Percentiles rank a stretch among this genome's conserved stretches.
phyloP scores from a whole-genome alignment of 2,329 filamentous ascomycete species.

The Claviceps pazoutovae region DNA sequence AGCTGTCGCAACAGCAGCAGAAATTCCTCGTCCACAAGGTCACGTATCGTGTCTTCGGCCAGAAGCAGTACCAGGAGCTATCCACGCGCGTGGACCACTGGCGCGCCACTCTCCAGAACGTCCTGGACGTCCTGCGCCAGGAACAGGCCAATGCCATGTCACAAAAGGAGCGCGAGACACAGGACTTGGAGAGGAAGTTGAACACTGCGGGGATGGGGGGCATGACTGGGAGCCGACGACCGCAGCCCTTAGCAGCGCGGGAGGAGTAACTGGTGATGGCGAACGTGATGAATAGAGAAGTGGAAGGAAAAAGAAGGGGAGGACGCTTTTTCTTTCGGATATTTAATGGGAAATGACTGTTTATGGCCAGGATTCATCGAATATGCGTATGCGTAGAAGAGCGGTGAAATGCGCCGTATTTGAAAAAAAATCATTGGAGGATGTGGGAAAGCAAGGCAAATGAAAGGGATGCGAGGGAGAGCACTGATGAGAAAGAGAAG shows the following conservation, averaged over 20 bases:
- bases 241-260: conserved; percentile 28
- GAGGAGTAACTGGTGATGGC: conserved; percentile 39
- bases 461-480: background rate
- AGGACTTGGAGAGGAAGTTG: conserved; percentile 56
- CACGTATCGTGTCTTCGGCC: conserved; percentile 91
- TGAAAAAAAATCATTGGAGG: too few relatives aligned
- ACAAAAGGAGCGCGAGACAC: conserved; percentile 63
- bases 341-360: background rate
- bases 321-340: background rate
- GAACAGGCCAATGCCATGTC: conserved; percentile 69
- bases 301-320: background rate
- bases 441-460: background rate
- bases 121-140: conserved; percentile 62
- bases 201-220: conserved; percentile 26
- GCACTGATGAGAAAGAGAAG: background rate
- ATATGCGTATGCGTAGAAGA: background rate
- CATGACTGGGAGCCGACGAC: conserved; percentile 18
- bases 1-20: conserved; percentile 82
- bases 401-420: too few relatives aligned
- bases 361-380: background rate
- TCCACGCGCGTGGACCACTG: conserved; percentile 82
- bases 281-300: background rate
- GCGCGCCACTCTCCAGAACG: conserved; percentile 66
- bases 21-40: conserved; percentile 93
- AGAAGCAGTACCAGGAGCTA: conserved; percentile 97